Evolutionary conservation across 495 filamentous ascomycete species (phyloP), one percentile per base, ranked within the genome.

Genomic region (Haplographium delicatum): DNA sequence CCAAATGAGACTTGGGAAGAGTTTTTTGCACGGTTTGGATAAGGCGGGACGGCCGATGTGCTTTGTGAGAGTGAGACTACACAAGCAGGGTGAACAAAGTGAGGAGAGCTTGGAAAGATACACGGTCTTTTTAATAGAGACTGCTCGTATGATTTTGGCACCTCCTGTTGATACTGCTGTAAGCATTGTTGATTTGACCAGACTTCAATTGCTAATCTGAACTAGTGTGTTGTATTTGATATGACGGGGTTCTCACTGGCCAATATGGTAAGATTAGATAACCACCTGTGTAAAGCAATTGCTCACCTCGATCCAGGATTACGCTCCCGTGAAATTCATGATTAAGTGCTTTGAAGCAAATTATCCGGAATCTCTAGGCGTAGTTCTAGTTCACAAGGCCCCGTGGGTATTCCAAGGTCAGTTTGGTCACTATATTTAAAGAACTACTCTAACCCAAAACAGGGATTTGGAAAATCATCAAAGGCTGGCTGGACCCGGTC

Each of bases 311-410:
- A 62, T 67, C 4, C 27, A 90, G 87, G 93, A 98, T 63, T 97
- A 97, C 63, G 79, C 88, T 0, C 93, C 93, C 0, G 89, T 98
- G 20, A 97, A 91, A 61, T 97, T 96, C 73, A 95, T 98, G 81
- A 96, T 97, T 72, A 95, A 95, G 71, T 95, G 89, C 68, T 98
- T 98, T 64, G 94, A 97, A 70, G 94, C 93, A 43, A 97, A 98
- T 68, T 98, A 97, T 63, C 93, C 94, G 22, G 94, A 97, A 64
- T 87, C 78, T 44, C 74, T 98, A 0, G 93, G 94, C 39, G 73
- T 88, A 5, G 90, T 97, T 5, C 82, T 97, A n/a, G 88, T 98
- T 27, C 90, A 98, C 71, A 95, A 96, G 66, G 83, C 93, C 0
- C 93, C 93, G 4, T 98, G 91, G 93, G 71, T 97, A 30, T 98